These are phyloP conservation scores for Phaeotremella fagi DNA, from an alignment of 768 basidiomycete species.

Conservation along the genomic window DNA sequence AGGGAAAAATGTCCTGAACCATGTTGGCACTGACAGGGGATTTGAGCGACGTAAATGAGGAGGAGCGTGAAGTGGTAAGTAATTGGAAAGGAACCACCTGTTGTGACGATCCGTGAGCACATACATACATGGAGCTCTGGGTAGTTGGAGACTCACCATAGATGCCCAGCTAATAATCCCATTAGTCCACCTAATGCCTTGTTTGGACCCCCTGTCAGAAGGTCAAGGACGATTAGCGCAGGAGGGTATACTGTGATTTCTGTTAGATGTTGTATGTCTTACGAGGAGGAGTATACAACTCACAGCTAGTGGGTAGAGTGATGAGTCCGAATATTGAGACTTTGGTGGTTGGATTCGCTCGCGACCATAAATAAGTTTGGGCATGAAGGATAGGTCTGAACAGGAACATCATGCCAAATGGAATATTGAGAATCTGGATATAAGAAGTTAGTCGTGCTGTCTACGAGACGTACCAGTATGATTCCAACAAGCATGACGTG, in stretches of 20 bases:
- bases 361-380: conserved; percentile 47
- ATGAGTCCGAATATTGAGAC: conserved; percentile 46
- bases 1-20: conserved; percentile 33
- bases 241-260: conserved; percentile 45
- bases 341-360: conserved; percentile 44
- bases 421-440: conserved; percentile 35
- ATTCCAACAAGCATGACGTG: conserved; percentile 36
- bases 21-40: conserved; percentile 28
- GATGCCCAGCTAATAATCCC: conserved; percentile 43
- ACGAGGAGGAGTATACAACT: conserved; percentile 10
- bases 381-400: conserved; percentile 45
- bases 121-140: too few relatives aligned
- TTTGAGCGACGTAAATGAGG: conserved; percentile 33
- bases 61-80: conserved; percentile 41
- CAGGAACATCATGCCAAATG: conserved; percentile 41
- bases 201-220: conserved; percentile 39
- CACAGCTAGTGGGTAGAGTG: conserved; percentile 45
- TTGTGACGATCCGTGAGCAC: too few relatives aligned
- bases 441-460: neutral
- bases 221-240: conserved; percentile 41
- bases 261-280: too few relatives aligned
- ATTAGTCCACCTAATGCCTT: conserved; percentile 41
- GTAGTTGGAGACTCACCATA: conserved; percentile 27
- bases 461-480: conserved; percentile 30
- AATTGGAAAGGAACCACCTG: conserved; percentile 46